Conservation (phyloP, 1,139 yeast species). For the Candida pseudoviswanathii region DNA sequence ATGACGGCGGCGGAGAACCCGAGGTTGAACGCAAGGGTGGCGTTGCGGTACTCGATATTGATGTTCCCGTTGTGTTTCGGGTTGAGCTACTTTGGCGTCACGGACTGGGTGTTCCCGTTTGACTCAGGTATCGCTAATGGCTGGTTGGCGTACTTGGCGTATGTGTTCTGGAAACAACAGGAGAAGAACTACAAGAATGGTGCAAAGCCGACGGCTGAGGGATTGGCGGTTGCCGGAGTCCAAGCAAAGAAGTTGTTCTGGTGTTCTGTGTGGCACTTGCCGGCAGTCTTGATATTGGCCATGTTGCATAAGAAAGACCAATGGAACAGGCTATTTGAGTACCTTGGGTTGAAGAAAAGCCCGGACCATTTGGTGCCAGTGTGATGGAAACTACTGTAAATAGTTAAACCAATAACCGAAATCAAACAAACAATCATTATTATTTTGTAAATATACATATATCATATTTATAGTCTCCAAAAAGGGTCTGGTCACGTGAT, state of each 20-base stretch:
- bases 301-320: slow-evolving; percentile 95
- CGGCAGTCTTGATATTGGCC: slow-evolving; percentile 85
- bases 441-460: slow-evolving; percentile 1
- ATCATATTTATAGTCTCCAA: not conserved
- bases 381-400: not conserved
- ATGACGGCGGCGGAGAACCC: slow-evolving; percentile 98
- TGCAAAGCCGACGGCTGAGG: slow-evolving; percentile 50
- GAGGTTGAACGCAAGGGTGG: slow-evolving; percentile 86
- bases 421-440: not conserved
- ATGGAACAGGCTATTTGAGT: slow-evolving; percentile 72
- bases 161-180: slow-evolving; percentile 82
- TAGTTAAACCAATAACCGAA: not conserved
- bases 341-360: slow-evolving; percentile 13
- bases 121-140: slow-evolving; percentile 83
- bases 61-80: slow-evolving; percentile 96
- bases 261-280: slow-evolving; percentile 94
- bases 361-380: not conserved
- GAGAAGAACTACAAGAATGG: slow-evolving; percentile 50
- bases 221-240: slow-evolving; percentile 56
- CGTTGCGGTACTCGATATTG: slow-evolving; percentile 79
- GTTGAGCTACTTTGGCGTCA: slow-evolving; percentile 72
- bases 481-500: not conserved
- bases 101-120: slow-evolving; percentile 77
- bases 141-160: slow-evolving; percentile 84
- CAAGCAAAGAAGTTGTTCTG: slow-evolving; percentile 87